Evolutionary conservation across 2,329 filamentous ascomycete genomes (phyloP).

Genomic region (Lecanoromycetidae sp.): DNA sequence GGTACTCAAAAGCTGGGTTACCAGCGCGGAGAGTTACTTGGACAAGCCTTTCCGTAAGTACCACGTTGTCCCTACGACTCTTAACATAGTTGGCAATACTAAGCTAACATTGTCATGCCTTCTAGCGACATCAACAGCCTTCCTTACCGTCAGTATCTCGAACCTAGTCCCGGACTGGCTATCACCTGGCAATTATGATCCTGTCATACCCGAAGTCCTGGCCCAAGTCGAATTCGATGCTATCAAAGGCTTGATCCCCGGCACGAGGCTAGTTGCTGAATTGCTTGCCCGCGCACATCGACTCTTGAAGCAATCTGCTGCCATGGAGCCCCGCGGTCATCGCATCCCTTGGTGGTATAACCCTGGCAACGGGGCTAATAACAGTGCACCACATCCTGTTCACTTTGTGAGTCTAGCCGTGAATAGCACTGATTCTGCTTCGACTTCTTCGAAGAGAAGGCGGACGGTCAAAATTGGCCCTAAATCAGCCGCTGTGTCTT

Average conservation of each 20-base stretch:
- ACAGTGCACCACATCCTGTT: background rate
- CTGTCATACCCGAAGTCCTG: background rate
- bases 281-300: background rate
- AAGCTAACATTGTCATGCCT: background rate
- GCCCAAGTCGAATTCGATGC: background rate
- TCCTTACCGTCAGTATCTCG: slow-evolving; percentile 4
- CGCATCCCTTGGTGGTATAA: slow-evolving; percentile 6
- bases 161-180: slow-evolving; percentile 1
- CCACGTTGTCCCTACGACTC: background rate
- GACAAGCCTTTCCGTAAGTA: slow-evolving; percentile 3
- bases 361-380: background rate
- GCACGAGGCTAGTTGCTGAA: background rate
- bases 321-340: slow-evolving; percentile 5
- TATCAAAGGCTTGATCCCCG: background rate
- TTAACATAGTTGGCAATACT: background rate
- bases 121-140: slow-evolving; percentile 1
- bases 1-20: background rate
- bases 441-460: background rate
- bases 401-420: background rate
- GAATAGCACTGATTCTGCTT: background rate
- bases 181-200: slow-evolving; percentile 9
- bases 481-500: background rate
- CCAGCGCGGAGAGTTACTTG: background rate
- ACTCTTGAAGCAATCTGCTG: background rate
- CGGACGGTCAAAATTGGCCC: background rate